phyloP scores from a whole-genome alignment of 306 rosid species.

The Luffa aegyptiaca region DNA sequence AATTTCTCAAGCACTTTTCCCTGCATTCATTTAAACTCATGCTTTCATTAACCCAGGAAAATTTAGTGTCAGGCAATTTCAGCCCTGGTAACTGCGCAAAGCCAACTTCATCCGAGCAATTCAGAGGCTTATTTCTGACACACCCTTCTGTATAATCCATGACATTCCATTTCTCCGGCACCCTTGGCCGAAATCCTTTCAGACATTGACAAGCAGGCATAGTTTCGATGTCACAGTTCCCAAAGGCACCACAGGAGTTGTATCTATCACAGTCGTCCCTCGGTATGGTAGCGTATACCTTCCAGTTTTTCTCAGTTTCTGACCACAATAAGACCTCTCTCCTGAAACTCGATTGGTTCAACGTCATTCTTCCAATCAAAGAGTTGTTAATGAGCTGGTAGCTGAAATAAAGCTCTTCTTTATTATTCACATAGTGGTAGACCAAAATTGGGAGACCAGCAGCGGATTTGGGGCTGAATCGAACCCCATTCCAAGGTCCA shows the following conservation, averaged over 20 bases:
- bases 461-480: constrained; percentile 21
- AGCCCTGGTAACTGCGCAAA: constrained; percentile 21
- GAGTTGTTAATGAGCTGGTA: constrained; percentile 23
- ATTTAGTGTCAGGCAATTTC: constrained; percentile 11
- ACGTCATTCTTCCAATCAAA: constrained; percentile 25
- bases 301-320: constrained; percentile 31
- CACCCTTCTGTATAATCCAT: constrained; percentile 50
- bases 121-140: constrained; percentile 10
- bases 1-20: constrained; percentile 32
- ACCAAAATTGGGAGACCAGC: constrained; percentile 21
- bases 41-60: constrained; percentile 14
- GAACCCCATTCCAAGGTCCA: constrained; percentile 40
- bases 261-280: constrained; percentile 32
- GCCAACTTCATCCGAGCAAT: constrained; percentile 25
- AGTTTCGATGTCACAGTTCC: constrained; percentile 18
- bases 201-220: constrained; percentile 40
- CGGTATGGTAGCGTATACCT: constrained; percentile 13
- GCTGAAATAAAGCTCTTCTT: constrained; percentile 31
- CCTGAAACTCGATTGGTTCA: constrained; percentile 29
- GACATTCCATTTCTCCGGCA: constrained; percentile 24
- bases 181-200: constrained; percentile 35
- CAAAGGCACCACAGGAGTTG: constrained; percentile 35
- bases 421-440: constrained; percentile 21
- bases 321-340: constrained; percentile 26
- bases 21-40: constrained; percentile 38